Percentiles rank a stretch among this genome's conserved stretches.
phyloP scores from a whole-genome alignment of 2,329 filamentous ascomycete genomes.

The Lecanicillium sp. region DNA sequence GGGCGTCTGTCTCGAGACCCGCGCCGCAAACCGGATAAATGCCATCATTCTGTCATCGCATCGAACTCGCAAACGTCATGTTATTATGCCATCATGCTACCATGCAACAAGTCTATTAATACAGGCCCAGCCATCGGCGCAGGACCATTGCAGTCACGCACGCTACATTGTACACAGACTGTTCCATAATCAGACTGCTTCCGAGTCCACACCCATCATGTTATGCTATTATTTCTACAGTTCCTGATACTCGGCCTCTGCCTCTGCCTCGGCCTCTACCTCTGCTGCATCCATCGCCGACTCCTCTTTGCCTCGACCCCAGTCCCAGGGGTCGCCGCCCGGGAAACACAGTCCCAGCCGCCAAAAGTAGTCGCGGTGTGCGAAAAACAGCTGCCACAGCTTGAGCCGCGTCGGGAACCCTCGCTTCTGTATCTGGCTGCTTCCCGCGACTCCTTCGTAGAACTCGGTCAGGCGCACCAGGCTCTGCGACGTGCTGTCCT shows the following conservation, averaged over 20 bases:
- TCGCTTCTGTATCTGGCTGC: conserved; percentile 24
- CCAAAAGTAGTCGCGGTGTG: conserved; percentile 97
- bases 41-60: too few relatives aligned
- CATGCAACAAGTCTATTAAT: conserved; percentile 7
- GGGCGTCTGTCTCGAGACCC: neutral
- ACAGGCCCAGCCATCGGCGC: conserved; percentile 6
- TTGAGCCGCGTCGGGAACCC: conserved; percentile 57
- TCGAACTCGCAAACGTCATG: neutral
- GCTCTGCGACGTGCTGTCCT: conserved; percentile 32
- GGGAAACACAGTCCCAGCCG: conserved; percentile 84
- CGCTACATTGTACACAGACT: conserved; percentile 8
- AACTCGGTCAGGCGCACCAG: conserved; percentile 18
- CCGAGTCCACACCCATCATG: too few relatives aligned
- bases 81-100: neutral
- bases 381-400: conserved; percentile 89
- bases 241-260: conserved; percentile 32
- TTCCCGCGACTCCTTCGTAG: conserved; percentile 19
- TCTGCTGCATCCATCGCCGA: too few relatives aligned
- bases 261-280: conserved; percentile 22
- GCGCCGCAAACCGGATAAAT: too few relatives aligned
- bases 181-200: neutral
- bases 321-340: conserved; percentile 64
- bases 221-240: conserved; percentile 27
- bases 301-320: conserved; percentile 49
- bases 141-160: conserved; percentile 1